Evolutionary conservation across 2,329 filamentous ascomycete species (phyloP).

Genomic region (Bipolaris oryzae): DNA sequence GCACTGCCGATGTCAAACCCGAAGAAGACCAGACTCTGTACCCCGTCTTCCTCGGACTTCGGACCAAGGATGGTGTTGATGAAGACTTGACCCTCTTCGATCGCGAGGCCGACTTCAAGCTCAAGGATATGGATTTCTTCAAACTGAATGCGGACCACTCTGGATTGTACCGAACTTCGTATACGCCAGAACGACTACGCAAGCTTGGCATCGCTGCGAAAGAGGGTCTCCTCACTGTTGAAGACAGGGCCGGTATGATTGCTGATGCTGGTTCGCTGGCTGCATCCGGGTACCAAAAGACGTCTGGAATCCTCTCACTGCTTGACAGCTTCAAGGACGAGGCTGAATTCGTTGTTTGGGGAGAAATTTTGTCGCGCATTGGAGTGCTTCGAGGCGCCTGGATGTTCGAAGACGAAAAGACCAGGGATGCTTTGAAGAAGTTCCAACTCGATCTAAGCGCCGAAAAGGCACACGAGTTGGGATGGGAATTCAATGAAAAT

Average conservation of each 20-base stretch:
- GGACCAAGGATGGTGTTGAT: constrained; percentile 81
- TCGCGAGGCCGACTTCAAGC: constrained; percentile 77
- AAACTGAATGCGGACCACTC: constrained; percentile 97
- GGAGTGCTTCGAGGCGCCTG: constrained; percentile 81
- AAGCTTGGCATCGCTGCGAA: constrained; percentile 90
- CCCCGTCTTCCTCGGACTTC: constrained; percentile 86
- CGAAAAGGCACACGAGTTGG: constrained; percentile 81
- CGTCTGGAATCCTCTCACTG: constrained; percentile 83
- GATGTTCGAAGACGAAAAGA: constrained; percentile 80
- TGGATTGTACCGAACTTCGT: constrained; percentile 88
- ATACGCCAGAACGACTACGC: constrained; percentile 78
- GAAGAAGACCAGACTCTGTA: constrained; percentile 89
- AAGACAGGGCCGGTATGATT: constrained; percentile 91
- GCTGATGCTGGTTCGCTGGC: constrained; percentile 90
- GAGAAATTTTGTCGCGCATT: constrained; percentile 82
- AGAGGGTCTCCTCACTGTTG: constrained; percentile 77
- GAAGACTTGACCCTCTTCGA: constrained; percentile 73
- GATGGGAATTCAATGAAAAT: constrained; percentile 83
- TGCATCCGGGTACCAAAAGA: constrained; percentile 90
- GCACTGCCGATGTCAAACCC: constrained; percentile 89
- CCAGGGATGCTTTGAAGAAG: constrained; percentile 76
- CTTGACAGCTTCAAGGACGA: constrained; percentile 83
- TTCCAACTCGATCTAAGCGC: constrained; percentile 82
- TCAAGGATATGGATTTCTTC: constrained; percentile 85
- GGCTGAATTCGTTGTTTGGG: constrained; percentile 92